These are phyloP conservation scores for Diplodia mutila DNA, from an alignment of 2,329 filamentous ascomycete species.

Conservation along the genomic window DNA sequence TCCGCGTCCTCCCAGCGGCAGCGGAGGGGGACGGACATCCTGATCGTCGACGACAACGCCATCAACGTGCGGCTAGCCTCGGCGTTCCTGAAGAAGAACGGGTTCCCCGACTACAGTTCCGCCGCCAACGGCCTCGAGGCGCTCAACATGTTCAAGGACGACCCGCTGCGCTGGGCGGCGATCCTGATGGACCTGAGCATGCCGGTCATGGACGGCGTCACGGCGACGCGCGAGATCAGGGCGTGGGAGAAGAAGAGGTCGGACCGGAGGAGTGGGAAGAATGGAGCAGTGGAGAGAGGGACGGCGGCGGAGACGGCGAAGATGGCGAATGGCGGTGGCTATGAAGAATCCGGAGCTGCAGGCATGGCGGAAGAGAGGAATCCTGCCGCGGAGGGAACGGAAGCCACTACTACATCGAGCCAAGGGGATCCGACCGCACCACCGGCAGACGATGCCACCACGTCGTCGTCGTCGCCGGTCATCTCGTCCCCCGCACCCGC, in stretches of 20 bases:
- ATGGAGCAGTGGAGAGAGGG: not conserved
- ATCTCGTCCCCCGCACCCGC: too few species aligned
- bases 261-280: too few species aligned
- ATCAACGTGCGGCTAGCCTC: constrained; percentile 44
- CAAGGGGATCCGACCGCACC: not conserved
- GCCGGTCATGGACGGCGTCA: constrained; percentile 59
- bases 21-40: constrained; percentile 31
- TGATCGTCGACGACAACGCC: constrained; percentile 46
- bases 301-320: too few species aligned
- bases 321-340: too few species aligned
- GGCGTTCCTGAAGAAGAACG: constrained; percentile 41
- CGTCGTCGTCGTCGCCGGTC: too few species aligned
- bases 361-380: not conserved
- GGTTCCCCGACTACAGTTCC: constrained; percentile 36
- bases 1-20: not conserved
- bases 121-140: constrained; percentile 44
- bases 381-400: not conserved
- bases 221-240: constrained; percentile 53
- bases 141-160: constrained; percentile 35
- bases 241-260: not conserved
- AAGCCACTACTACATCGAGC: not conserved
- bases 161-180: constrained; percentile 31
- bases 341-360: too few species aligned
- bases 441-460: too few species aligned
- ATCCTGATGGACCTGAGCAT: constrained; percentile 58